Evolutionary conservation across 2,329 filamentous ascomycete species (phyloP).

Genomic region (Xylaria multiplex): DNA sequence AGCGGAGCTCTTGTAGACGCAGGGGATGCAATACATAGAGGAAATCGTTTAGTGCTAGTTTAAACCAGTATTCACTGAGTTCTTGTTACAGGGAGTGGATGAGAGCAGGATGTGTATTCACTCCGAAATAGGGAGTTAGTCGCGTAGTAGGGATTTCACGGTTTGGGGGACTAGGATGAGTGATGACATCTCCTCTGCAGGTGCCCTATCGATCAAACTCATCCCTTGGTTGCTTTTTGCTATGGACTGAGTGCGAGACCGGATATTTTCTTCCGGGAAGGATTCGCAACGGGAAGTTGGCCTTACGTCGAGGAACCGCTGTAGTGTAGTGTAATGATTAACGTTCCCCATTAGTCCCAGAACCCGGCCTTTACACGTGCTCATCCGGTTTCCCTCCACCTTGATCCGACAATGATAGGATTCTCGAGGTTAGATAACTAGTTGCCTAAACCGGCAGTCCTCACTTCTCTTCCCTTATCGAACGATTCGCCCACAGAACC

Average conservation of each 20-base stretch:
- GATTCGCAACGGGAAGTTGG: too few relatives aligned
- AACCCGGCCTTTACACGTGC: background rate
- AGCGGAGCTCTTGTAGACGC: background rate
- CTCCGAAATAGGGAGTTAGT: background rate
- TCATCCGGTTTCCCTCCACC: background rate
- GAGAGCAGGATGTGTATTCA: background rate
- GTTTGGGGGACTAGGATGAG: background rate
- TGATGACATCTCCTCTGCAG: background rate
- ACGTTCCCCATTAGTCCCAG: background rate
- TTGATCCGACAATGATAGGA: too few relatives aligned
- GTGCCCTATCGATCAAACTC: background rate
- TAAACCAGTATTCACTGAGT: too few relatives aligned
- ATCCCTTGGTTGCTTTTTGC: too few relatives aligned
- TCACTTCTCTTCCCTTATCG: background rate
- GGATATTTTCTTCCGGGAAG: too few relatives aligned
- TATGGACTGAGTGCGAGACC: too few relatives aligned
- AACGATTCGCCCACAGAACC: background rate
- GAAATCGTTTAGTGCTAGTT: background rate
- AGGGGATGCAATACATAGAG: background rate
- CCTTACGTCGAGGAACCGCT: too few relatives aligned
- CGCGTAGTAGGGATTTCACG: background rate
- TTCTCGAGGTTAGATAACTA: background rate
- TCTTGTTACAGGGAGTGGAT: too few relatives aligned
- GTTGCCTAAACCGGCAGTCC: slow-evolving; percentile 17
- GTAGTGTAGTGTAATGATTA: too few relatives aligned